A percentile compares a stretch with the other conserved stretches of the same genome.
phyloP scores from a whole-genome alignment of 495 filamentous ascomycete genomes.

The Antarctomyces pellizariae region DNA sequence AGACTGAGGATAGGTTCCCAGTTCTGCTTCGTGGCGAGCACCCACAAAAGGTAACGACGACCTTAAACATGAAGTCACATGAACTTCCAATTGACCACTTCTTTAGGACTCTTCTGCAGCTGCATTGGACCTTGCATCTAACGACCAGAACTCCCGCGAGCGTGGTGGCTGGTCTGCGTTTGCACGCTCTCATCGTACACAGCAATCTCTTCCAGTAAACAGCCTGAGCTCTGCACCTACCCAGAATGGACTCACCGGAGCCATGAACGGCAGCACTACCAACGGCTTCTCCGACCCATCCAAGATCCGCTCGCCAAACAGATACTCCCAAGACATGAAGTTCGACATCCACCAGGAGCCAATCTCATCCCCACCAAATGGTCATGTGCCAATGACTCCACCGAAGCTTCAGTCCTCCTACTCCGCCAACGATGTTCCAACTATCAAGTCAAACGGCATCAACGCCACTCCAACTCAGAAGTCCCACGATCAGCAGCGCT shows the following conservation, averaged over 20 bases:
- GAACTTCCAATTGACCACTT: too few species aligned
- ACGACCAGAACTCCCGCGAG: too few species aligned
- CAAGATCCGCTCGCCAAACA: conserved; percentile 23
- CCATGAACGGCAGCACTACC: too few species aligned
- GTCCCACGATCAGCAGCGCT: conserved; percentile 46
- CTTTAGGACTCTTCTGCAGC: conserved; percentile 32
- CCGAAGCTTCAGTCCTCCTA: conserved; percentile 68
- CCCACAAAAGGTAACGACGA: conserved; percentile 6
- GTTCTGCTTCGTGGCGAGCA: conserved; percentile 9
- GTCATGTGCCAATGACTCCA: conserved; percentile 26
- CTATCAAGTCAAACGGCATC: conserved; percentile 33
- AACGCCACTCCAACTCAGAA: conserved; percentile 33
- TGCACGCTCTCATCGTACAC: conserved; percentile 56
- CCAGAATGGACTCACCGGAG: conserved; percentile 3
- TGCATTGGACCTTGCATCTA: conserved; percentile 61
- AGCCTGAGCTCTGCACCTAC: conserved; percentile 10
- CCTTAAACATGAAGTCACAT: neutral
- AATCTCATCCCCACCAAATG: conserved; percentile 16
- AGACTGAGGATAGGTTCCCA: conserved; percentile 64
- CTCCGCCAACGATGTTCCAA: conserved; percentile 79
- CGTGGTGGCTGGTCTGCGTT: conserved; percentile 42
- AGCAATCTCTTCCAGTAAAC: conserved; percentile 59
- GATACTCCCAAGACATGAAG: conserved; percentile 31
- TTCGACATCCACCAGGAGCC: conserved; percentile 14
- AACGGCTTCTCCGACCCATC: too few species aligned